These are phyloP conservation scores for Saccharum spontaneum DNA, from an alignment of 176 grass and related monocot genomes.

Conservation along the genomic window DNA sequence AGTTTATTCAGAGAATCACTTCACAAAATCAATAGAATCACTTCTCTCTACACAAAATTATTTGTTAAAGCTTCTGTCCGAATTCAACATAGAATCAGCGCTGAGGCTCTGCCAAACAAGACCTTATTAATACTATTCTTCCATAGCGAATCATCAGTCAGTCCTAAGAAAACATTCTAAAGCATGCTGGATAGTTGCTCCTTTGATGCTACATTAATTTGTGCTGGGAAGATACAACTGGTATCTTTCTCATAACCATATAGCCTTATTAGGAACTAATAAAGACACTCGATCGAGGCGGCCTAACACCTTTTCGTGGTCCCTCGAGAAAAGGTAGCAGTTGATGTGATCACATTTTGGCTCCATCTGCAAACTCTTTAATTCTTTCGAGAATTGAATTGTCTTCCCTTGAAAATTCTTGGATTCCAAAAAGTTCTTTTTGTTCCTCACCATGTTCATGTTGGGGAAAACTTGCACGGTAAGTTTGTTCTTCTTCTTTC, in stretches of 20 bases:
- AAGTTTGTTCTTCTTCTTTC: not conserved
- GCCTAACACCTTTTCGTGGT: not conserved
- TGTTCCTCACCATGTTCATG: not conserved
- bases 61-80: too few species aligned
- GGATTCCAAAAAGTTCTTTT: not conserved
- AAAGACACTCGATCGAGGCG: not conserved
- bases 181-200: not conserved
- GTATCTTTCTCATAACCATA: not conserved
- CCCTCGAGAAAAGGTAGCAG: not conserved
- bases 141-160: not conserved
- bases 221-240: not conserved
- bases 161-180: not conserved
- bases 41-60: too few species aligned
- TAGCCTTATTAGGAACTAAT: not conserved
- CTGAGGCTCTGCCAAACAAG: too few species aligned
- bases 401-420: not conserved
- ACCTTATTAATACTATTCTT: not conserved
- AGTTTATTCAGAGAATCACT: too few species aligned
- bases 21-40: too few species aligned
- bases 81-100: too few species aligned
- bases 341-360: not conserved
- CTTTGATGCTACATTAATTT: not conserved
- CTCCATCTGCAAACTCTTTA: not conserved
- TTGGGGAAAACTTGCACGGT: conserved; percentile 2
- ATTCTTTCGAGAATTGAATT: not conserved